Evolutionary conservation across 2,329 filamentous ascomycete species (phyloP).

Genomic region (Epichloe sp.): DNA sequence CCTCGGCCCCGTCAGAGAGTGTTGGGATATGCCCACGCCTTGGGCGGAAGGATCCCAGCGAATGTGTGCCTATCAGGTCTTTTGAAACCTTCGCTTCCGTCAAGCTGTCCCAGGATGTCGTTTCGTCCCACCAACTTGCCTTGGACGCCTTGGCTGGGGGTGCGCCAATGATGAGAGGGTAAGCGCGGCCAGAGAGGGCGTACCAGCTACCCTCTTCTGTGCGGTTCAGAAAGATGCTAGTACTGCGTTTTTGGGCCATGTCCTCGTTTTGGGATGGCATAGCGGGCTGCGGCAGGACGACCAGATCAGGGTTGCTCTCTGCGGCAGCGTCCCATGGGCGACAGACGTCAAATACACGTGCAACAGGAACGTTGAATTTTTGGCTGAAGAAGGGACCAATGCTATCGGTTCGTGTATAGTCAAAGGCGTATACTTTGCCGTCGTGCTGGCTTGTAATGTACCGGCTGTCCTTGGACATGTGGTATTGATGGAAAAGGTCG

Average conservation of each 20-base stretch:
- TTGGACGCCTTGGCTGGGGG: constrained; percentile 32
- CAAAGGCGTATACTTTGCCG: constrained; percentile 70
- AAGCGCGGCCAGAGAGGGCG: constrained; percentile 74
- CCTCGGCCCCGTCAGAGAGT: constrained; percentile 21
- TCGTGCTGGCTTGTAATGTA: constrained; percentile 84
- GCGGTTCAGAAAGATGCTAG: constrained; percentile 72
- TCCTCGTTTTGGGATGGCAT: constrained; percentile 43
- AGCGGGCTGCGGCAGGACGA: constrained; percentile 75
- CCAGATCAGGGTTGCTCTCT: constrained; percentile 60
- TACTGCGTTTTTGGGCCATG: constrained; percentile 38
- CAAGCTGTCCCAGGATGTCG: constrained; percentile 25
- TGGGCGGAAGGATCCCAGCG: constrained; percentile 26
- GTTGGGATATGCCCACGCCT: constrained; percentile 23
- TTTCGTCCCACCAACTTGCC: constrained; percentile 34
- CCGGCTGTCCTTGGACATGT: constrained; percentile 65
- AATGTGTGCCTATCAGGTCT: constrained; percentile 60
- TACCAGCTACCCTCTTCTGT: constrained; percentile 87
- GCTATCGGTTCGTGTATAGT: constrained; percentile 43
- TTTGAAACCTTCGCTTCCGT: constrained; percentile 38
- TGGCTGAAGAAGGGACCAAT: constrained; percentile 50
- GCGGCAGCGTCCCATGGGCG: constrained; percentile 51
- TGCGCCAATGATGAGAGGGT: constrained; percentile 70
- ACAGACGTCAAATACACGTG: constrained; percentile 78
- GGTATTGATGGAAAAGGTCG: constrained; percentile 77
- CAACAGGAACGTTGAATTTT: constrained; percentile 64